Conservation (phyloP, 2,329 filamentous ascomycete genomes). For the Elsinoe ampelina region DNA sequence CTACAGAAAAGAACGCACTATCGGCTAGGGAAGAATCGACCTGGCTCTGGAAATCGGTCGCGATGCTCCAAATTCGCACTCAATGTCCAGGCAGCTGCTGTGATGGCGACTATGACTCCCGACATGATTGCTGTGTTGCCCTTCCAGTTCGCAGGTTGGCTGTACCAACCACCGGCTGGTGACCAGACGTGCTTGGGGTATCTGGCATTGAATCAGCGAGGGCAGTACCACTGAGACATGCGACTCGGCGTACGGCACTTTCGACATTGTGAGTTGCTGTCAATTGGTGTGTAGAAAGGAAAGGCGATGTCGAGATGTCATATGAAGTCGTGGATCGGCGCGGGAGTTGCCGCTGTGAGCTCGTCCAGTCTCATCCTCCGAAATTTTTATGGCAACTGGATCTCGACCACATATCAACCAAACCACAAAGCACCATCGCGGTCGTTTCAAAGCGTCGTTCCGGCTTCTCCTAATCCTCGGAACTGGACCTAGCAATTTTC, state of each 20-base stretch:
- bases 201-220: conserved; percentile 38
- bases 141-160: conserved; percentile 91
- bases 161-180: conserved; percentile 94
- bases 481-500: neutral
- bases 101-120: conserved; percentile 58
- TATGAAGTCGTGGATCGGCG: conserved; percentile 10
- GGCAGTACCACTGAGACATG: neutral
- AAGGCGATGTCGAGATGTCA: conserved; percentile 13
- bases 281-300: conserved; percentile 21
- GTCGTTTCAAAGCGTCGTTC: neutral
- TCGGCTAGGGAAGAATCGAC: conserved; percentile 75
- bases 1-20: conserved; percentile 48
- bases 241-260: conserved; percentile 11
- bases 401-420: neutral
- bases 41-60: conserved; percentile 64
- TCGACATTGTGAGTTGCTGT: conserved; percentile 15
- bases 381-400: conserved; percentile 1
- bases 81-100: conserved; percentile 58
- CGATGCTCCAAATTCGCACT: conserved; percentile 67
- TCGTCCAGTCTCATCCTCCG: conserved; percentile 9
- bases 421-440: neutral
- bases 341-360: conserved; percentile 3
- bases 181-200: conserved; percentile 99
- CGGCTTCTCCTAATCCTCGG: neutral
- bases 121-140: conserved; percentile 74